Conservation (phyloP, 768 basidiomycete species). For the Podaxis carcinomalis region DNA sequence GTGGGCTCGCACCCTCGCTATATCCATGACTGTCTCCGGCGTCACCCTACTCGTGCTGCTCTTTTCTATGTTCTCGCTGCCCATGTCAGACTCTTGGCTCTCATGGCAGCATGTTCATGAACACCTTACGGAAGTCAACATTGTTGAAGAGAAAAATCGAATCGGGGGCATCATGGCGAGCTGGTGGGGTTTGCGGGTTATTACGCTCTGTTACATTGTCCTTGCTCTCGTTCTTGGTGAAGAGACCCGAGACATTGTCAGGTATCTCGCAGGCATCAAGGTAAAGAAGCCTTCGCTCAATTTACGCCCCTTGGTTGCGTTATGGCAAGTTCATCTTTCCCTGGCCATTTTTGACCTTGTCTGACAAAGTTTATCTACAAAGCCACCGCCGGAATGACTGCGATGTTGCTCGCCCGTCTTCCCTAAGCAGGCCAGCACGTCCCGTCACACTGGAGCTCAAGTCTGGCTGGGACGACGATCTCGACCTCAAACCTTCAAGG, state of each 20-base stretch:
- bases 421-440: constrained; percentile 18
- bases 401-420: constrained; percentile 15
- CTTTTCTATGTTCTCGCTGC: constrained; percentile 33
- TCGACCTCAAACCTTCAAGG: constrained; percentile 28
- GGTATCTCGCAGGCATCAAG: constrained; percentile 24
- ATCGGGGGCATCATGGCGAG: constrained; percentile 21
- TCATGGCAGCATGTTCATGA: constrained; percentile 47
- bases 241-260: constrained; percentile 30
- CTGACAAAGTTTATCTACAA: neutral
- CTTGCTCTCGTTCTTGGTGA: constrained; percentile 34
- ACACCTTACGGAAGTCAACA: constrained; percentile 31
- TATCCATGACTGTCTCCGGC: constrained; percentile 39
- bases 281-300: neutral
- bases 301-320: neutral
- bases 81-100: constrained; percentile 30
- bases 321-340: neutral
- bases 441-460: constrained; percentile 32
- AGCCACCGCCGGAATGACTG: neutral
- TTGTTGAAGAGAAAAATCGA: constrained; percentile 22
- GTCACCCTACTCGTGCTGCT: constrained; percentile 35
- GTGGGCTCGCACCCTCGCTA: constrained; percentile 55
- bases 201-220: constrained; percentile 35
- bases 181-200: constrained; percentile 38
- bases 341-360: neutral
- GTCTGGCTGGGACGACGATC: constrained; percentile 50